Percentiles rank a stretch among this genome's conserved stretches.
phyloP scores from a whole-genome alignment of 1,284 basidiomycete genomes.

The Leccinum ponderosum region DNA sequence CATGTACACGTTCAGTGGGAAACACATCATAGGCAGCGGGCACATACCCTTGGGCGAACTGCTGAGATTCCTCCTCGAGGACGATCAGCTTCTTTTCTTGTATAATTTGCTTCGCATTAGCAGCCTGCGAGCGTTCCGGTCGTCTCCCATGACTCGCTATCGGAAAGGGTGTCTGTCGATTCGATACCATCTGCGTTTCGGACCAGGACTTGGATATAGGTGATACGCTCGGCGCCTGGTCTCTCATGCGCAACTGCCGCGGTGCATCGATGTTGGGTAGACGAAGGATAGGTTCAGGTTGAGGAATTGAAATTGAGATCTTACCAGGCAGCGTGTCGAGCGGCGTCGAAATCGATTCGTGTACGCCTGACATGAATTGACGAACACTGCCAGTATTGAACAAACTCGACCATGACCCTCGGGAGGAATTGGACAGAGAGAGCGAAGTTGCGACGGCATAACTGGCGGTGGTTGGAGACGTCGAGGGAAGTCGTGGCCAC shows the following conservation, averaged over 20 bases:
- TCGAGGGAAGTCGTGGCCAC: constrained; percentile 37
- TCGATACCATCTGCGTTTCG: constrained; percentile 37
- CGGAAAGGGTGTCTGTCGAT: constrained; percentile 41
- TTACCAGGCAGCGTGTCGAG: constrained; percentile 25
- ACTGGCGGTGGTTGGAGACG: constrained; percentile 36
- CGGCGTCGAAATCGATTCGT: constrained; percentile 49
- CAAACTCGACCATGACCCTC: constrained; percentile 74
- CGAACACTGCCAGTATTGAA: constrained; percentile 64
- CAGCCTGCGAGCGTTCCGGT: constrained; percentile 41
- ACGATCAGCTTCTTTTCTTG: constrained; percentile 40
- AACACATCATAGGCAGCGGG: not conserved
- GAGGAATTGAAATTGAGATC: constrained; percentile 33
- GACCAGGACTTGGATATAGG: constrained; percentile 57
- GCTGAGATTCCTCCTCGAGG: constrained; percentile 29
- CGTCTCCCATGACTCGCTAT: constrained; percentile 39
- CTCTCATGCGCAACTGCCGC: constrained; percentile 24
- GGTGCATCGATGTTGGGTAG: constrained; percentile 26
- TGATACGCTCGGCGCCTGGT: constrained; percentile 32
- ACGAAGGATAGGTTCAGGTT: constrained; percentile 24
- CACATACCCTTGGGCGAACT: constrained; percentile 11
- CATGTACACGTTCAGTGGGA: not conserved
- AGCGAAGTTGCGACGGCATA: constrained; percentile 37
- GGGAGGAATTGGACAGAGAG: constrained; percentile 54
- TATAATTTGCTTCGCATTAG: constrained; percentile 26
- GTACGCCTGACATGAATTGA: constrained; percentile 60